Percentiles rank a stretch among this genome's conserved stretches.
Conservation (phyloP, 1,284 basidiomycete species). For the Trametes hirsuta region DNA sequence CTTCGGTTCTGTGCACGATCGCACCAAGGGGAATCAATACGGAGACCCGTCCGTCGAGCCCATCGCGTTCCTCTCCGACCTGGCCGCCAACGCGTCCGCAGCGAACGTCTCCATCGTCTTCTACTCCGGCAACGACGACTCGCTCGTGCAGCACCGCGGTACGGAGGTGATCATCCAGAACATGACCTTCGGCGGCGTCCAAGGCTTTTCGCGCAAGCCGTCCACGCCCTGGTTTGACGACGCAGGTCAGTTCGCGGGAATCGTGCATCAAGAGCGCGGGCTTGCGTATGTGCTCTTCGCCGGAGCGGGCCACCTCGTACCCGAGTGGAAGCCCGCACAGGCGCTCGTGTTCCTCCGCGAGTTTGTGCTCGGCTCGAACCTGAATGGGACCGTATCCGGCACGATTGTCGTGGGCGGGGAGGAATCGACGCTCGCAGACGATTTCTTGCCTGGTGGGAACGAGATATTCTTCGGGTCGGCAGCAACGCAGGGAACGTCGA, state of each 20-base stretch:
- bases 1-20: slow-evolving; percentile 42
- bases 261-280: slow-evolving; percentile 39
- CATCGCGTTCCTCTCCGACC: slow-evolving; percentile 35
- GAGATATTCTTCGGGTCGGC: slow-evolving; percentile 27
- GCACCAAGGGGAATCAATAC: slow-evolving; percentile 28
- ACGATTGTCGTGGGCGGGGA: slow-evolving; percentile 52
- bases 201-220: slow-evolving; percentile 65
- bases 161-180: slow-evolving; percentile 56
- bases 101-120: slow-evolving; percentile 34
- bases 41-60: slow-evolving; percentile 47
- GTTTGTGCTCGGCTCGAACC: slow-evolving; percentile 36
- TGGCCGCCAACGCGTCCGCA: slow-evolving; percentile 33
- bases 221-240: slow-evolving; percentile 54
- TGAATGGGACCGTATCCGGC: slow-evolving; percentile 32
- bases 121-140: slow-evolving; percentile 38
- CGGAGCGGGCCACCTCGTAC: slow-evolving; percentile 37
- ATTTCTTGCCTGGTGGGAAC: slow-evolving; percentile 46
- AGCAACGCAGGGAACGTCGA: slow-evolving; percentile 24
- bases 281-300: slow-evolving; percentile 36
- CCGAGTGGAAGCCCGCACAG: slow-evolving; percentile 37
- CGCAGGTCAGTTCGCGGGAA: slow-evolving; percentile 33
- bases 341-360: slow-evolving; percentile 36
- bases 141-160: slow-evolving; percentile 30
- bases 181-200: slow-evolving; percentile 58
- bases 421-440: slow-evolving; percentile 43